Evolutionary conservation across 257 asterid species (phyloP).

Genomic region (Nicotiana attenuata): DNA sequence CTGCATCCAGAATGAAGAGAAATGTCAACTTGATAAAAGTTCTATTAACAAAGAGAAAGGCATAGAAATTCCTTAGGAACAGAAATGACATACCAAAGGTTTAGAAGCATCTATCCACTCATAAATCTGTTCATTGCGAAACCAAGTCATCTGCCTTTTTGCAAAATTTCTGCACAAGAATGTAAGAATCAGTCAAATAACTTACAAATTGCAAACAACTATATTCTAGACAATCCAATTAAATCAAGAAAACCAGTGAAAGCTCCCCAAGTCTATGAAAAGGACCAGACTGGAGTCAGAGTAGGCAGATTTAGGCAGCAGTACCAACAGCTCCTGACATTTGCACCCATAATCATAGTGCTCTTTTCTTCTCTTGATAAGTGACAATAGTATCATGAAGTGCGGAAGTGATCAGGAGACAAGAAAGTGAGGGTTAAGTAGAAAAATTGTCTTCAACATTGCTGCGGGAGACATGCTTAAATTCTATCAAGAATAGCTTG

Average conservation of each 20-base stretch:
- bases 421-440: constrained; percentile 1
- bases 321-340: background rate
- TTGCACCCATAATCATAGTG: background rate
- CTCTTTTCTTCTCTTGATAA: background rate
- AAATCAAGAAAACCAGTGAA: background rate
- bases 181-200: background rate
- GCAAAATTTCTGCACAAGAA: constrained; percentile 74
- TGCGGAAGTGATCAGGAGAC: background rate
- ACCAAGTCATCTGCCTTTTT: constrained; percentile 95
- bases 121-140: constrained; percentile 89
- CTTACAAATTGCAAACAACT: background rate
- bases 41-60: background rate
- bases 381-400: background rate
- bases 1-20: constrained; percentile 3
- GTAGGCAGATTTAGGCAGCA: background rate
- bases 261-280: background rate
- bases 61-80: background rate
- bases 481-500: background rate
- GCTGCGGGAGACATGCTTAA: background rate
- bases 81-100: constrained; percentile 58
- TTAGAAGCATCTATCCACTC: constrained; percentile 92
- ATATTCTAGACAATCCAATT: background rate
- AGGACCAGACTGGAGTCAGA: background rate
- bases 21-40: background rate
- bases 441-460: background rate